These are phyloP conservation scores for Penicillium canariense DNA, from an alignment of 495 filamentous ascomycete species.

Conservation along the genomic window DNA sequence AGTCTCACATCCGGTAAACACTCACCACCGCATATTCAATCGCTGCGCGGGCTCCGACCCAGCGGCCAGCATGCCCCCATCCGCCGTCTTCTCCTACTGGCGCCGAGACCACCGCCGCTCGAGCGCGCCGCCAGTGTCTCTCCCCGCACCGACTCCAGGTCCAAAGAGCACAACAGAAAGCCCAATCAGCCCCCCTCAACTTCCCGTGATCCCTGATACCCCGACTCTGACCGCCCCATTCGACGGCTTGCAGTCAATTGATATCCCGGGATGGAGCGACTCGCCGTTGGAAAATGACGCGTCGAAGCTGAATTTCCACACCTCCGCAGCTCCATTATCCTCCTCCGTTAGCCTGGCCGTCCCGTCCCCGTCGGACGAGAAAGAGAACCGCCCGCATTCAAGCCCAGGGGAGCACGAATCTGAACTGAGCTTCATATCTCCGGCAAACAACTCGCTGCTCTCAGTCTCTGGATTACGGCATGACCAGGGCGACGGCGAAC, in stretches of 20 bases:
- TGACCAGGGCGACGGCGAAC: constrained; percentile 32
- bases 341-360: constrained; percentile 33
- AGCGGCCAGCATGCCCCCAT: constrained; percentile 37
- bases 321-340: constrained; percentile 28
- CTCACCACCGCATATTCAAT: constrained; percentile 3
- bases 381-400: constrained; percentile 33
- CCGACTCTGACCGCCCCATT: constrained; percentile 25
- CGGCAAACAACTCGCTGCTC: constrained; percentile 31
- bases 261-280: constrained; percentile 20
- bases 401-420: constrained; percentile 32
- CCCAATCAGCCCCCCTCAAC: constrained; percentile 33
- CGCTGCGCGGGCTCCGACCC: constrained; percentile 12
- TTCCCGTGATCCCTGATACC: constrained; percentile 35
- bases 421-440: constrained; percentile 24
- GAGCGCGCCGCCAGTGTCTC: constrained; percentile 34
- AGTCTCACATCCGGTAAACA: constrained; percentile 12
- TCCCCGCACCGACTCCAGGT: constrained; percentile 24
- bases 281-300: constrained; percentile 26
- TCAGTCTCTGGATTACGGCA: constrained; percentile 21
- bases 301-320: constrained; percentile 25
- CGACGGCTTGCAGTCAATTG: constrained; percentile 16
- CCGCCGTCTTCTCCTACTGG: constrained; percentile 50
- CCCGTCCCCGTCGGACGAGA: constrained; percentile 28
- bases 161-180: constrained; percentile 20
- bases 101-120: constrained; percentile 47